Conservation (phyloP, 257 asterid genomes). For the Scutellaria galericulata region DNA sequence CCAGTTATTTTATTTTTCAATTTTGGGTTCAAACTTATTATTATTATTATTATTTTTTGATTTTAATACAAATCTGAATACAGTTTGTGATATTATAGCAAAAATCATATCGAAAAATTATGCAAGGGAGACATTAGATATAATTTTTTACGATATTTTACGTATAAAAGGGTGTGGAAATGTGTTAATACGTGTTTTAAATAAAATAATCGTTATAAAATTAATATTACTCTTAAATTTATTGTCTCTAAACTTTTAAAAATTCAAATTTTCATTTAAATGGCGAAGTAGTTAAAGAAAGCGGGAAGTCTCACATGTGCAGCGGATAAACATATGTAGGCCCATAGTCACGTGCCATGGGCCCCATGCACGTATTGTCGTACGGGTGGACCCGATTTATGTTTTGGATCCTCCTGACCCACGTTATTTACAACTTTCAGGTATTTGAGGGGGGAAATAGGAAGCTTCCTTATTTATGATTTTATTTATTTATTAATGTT, state of each 20-base stretch:
- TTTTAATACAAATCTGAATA: too few species aligned
- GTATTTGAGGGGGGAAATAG: neutral
- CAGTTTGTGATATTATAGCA: too few species aligned
- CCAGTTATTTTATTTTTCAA: neutral
- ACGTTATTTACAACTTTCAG: slow-evolving; percentile 16
- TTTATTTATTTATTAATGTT: too few species aligned
- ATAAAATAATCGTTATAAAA: too few species aligned
- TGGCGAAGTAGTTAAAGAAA: neutral
- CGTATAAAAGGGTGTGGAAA: too few species aligned
- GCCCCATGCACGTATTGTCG: neutral
- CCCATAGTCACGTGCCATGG: slow-evolving; percentile 20
- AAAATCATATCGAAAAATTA: too few species aligned
- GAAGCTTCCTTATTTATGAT: slow-evolving; percentile 22
- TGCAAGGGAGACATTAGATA: too few species aligned
- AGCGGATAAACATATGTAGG: slow-evolving; percentile 17
- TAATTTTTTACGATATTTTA: too few species aligned
- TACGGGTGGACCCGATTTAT: slow-evolving; percentile 26
- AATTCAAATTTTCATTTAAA: neutral
- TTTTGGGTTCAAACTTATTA: neutral
- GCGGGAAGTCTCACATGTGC: neutral
- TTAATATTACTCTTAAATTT: too few species aligned
- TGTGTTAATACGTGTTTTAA: too few species aligned
- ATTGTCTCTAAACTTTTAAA: too few species aligned
- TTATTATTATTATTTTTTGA: neutral
- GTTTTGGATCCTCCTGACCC: slow-evolving; percentile 26